phyloP scores from a whole-genome alignment of 2,329 filamentous ascomycete species.

The Lojkania enalia region DNA sequence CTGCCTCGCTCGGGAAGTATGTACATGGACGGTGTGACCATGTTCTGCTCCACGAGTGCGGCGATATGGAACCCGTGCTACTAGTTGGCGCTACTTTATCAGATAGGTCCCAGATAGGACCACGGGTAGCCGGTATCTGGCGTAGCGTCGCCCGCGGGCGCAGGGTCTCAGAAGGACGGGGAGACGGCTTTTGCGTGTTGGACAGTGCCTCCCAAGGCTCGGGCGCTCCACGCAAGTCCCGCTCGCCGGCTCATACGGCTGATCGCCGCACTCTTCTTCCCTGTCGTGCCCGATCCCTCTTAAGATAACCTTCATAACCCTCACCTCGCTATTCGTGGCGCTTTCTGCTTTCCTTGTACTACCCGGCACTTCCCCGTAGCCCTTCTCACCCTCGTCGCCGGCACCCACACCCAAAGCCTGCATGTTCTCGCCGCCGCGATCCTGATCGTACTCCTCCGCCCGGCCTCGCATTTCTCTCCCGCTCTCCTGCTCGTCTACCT shows the following conservation, averaged over 20 bases:
- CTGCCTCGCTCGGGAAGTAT: too few species aligned
- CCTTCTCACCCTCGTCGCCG: constrained; percentile 1
- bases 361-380: constrained; percentile 5
- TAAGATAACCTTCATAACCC: constrained; percentile 9
- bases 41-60: too few species aligned
- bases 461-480: too few species aligned
- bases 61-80: background rate
- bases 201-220: constrained; percentile 1
- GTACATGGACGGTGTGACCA: too few species aligned
- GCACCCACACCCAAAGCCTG: constrained; percentile 7
- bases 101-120: too few species aligned
- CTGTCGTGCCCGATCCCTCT: constrained; percentile 10
- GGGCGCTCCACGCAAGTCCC: constrained; percentile 1
- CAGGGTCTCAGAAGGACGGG: too few species aligned
- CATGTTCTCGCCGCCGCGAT: constrained; percentile 8
- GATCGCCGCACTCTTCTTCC: constrained; percentile 10
- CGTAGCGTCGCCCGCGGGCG: too few species aligned
- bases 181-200: too few species aligned
- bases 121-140: too few species aligned
- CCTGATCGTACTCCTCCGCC: constrained; percentile 17
- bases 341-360: background rate
- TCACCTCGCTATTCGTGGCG: constrained; percentile 1
- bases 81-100: too few species aligned
- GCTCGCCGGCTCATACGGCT: constrained; percentile 10
- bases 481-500: constrained; percentile 25